phyloP scores from a whole-genome alignment of 202 grass and related monocot species.

The Setaria viridis region DNA sequence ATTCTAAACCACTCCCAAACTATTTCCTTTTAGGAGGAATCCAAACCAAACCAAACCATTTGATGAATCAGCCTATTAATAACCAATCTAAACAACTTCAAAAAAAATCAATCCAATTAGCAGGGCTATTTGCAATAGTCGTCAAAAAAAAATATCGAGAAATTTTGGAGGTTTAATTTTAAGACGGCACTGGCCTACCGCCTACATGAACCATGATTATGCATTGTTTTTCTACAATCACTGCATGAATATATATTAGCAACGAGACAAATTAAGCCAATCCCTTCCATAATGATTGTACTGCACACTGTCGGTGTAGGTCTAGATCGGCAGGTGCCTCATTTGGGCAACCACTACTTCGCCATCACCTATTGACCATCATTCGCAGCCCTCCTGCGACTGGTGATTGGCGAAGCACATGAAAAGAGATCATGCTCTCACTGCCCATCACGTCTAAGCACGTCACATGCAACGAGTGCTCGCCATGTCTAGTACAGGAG shows the following conservation, averaged over 20 bases:
- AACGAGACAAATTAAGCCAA: constrained; percentile 10
- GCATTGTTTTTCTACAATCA: background rate
- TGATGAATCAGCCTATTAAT: too few relatives aligned
- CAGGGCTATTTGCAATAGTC: too few relatives aligned
- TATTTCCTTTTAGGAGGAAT: too few relatives aligned
- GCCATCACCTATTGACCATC: constrained; percentile 20
- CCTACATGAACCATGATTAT: background rate
- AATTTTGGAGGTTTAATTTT: background rate
- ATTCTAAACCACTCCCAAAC: too few relatives aligned
- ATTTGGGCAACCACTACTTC: constrained; percentile 25
- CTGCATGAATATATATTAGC: background rate
- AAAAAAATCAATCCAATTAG: too few relatives aligned
- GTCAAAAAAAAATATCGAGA: background rate
- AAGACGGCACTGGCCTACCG: background rate
- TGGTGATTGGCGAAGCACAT: background rate
- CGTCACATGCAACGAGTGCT: constrained; percentile 6
- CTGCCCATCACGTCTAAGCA: constrained; percentile 26
- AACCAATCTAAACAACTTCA: too few relatives aligned
- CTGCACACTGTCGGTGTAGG: constrained; percentile 2
- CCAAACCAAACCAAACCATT: too few relatives aligned
- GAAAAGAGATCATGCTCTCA: background rate
- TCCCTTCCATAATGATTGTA: constrained; percentile 11
- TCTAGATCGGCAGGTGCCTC: background rate
- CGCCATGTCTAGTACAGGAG: background rate
- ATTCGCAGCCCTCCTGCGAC: background rate